Conservation (phyloP, 2,329 filamentous ascomycete species). For the Alternaria sp. region DNA sequence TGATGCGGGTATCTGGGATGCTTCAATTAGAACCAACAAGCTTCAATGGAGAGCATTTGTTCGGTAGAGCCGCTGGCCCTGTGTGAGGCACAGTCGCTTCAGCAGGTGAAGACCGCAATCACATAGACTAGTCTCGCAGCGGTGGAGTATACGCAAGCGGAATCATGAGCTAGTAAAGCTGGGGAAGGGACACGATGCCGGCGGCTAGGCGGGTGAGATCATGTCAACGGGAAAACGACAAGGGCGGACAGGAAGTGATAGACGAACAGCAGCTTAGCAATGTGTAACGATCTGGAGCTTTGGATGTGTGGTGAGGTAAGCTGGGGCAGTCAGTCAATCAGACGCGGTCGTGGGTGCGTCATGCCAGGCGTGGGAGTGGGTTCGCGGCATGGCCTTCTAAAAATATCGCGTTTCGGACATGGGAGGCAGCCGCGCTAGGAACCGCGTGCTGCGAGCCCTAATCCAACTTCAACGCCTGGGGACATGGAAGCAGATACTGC, state of each 20-base stretch:
- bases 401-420: conserved; percentile 26
- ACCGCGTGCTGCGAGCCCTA: conserved; percentile 21
- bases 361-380: conserved; percentile 10
- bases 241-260: conserved; percentile 1
- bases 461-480: conserved; percentile 22
- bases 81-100: conserved; percentile 15
- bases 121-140: conserved; percentile 13
- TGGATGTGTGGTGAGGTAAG: conserved; percentile 11
- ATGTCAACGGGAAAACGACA: conserved; percentile 13
- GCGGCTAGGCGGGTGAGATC: conserved; percentile 44
- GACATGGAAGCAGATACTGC: not conserved
- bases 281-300: conserved; percentile 17
- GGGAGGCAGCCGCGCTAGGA: conserved; percentile 18
- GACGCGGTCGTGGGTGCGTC: conserved; percentile 22
- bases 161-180: conserved; percentile 11
- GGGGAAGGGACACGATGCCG: conserved; percentile 21
- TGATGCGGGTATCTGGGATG: conserved; percentile 3
- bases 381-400: conserved; percentile 20
- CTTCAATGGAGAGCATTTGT: conserved; percentile 12
- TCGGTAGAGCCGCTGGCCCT: conserved; percentile 10
- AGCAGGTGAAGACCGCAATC: conserved; percentile 8
- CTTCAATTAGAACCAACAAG: conserved; percentile 34
- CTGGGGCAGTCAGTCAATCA: conserved; percentile 9
- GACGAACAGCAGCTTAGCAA: conserved; percentile 23
- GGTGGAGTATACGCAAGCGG: conserved; percentile 18